Conservation (phyloP, 768 basidiomycete genomes). For the Boletus rufocinnamomeus region DNA sequence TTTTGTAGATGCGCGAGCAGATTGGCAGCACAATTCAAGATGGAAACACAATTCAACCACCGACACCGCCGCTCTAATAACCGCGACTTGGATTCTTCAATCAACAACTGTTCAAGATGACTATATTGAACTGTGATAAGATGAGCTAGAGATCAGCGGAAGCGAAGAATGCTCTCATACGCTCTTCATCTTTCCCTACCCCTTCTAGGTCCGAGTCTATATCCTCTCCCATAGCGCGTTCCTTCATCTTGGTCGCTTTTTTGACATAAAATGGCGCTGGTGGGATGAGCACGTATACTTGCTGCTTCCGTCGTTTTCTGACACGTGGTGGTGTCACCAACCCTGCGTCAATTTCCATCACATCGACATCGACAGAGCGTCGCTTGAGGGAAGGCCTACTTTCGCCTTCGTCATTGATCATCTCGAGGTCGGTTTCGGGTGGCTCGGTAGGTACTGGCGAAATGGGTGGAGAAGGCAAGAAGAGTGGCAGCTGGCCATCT, state of each 20-base stretch:
- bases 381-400: slow-evolving; percentile 25
- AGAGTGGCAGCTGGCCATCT: slow-evolving; percentile 42
- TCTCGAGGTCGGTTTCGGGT: slow-evolving; percentile 25
- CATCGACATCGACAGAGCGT: slow-evolving; percentile 15
- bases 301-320: slow-evolving; percentile 29
- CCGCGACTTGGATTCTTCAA: slow-evolving; percentile 50
- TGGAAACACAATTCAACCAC: slow-evolving; percentile 59
- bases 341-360: slow-evolving; percentile 9
- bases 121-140: slow-evolving; percentile 41
- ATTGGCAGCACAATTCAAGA: slow-evolving; percentile 54
- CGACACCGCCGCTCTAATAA: slow-evolving; percentile 51
- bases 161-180: slow-evolving; percentile 32
- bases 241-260: slow-evolving; percentile 23
- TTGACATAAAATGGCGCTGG: slow-evolving; percentile 26
- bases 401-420: slow-evolving; percentile 10
- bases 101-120: slow-evolving; percentile 43
- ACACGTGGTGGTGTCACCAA: slow-evolving; percentile 2
- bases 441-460: slow-evolving; percentile 32
- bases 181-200: slow-evolving; percentile 28
- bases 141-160: slow-evolving; percentile 30
- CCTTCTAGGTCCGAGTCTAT: slow-evolving; percentile 21
- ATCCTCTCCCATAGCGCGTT: slow-evolving; percentile 14
- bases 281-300: slow-evolving; percentile 34
- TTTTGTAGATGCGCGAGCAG: slow-evolving; percentile 51
- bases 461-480: slow-evolving; percentile 48